Evolutionary conservation across 208 protist genomes (phyloP).

Genomic region (Leishmania tropica): DNA sequence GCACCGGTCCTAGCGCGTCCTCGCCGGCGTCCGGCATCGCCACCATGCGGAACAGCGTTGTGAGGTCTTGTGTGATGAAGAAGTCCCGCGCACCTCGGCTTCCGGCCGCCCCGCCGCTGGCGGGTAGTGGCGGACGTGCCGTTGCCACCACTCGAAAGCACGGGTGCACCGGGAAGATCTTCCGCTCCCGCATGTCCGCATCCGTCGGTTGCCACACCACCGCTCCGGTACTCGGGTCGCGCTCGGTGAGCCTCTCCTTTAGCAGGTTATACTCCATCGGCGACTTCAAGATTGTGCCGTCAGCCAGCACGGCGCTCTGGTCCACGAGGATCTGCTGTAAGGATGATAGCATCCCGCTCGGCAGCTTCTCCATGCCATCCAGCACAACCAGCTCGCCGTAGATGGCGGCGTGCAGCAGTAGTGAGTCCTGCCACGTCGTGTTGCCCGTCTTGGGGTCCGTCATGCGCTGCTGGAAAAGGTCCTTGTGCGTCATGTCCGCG

Average conservation of each 20-base stretch:
- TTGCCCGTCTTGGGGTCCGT: constrained; percentile 81
- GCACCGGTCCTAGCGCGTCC: constrained; percentile 43
- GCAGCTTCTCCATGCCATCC: constrained; percentile 93
- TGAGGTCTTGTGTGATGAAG: constrained; percentile 82
- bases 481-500: constrained; percentile 94
- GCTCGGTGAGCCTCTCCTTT: constrained; percentile 38
- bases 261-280: constrained; percentile 63
- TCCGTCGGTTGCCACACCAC: constrained; percentile 33
- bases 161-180: constrained; percentile 87
- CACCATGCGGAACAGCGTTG: constrained; percentile 90
- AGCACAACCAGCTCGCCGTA: constrained; percentile 87
- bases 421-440: constrained; percentile 89
- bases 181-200: constrained; percentile 50
- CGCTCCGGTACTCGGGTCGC: constrained; percentile 17
- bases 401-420: constrained; percentile 85
- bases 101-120: constrained; percentile 17
- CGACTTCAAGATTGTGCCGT: constrained; percentile 87
- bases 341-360: constrained; percentile 74
- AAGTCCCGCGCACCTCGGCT: constrained; percentile 33
- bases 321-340: constrained; percentile 86
- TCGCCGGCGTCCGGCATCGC: constrained; percentile 61
- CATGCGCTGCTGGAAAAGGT: constrained; percentile 94
- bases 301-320: constrained; percentile 69
- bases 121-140: constrained; percentile 47
- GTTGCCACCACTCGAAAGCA: constrained; percentile 91